Evolutionary conservation across 1,139 yeast genomes (phyloP), one percentile per base, ranked within the genome.

Genomic region (Scheffersomyces parashehatae): DNA sequence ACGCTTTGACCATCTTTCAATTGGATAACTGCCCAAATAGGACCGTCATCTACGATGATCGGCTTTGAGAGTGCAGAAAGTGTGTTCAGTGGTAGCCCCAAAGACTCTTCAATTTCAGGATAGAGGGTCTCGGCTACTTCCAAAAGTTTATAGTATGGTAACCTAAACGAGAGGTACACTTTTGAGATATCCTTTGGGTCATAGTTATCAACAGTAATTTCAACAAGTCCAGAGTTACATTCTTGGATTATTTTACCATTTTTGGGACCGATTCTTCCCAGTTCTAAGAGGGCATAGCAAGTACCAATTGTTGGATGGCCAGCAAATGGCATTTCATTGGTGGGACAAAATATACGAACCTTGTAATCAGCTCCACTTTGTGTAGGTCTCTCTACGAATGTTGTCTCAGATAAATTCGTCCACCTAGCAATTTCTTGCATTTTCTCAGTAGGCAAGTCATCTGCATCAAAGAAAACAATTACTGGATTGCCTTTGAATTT

Each of bases 301-400:
- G 81, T 64, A 3, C 84, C 85, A 28, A 80, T 51, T 0, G 83
- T 79, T 3, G 85, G 85, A 51, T 80, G 85, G 0, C 85, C 85
- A 0, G 84, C 84, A 62, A 80, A 80, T 3, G 82, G 81, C 32
- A 81, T 55, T 51, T 80, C 85, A 1, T 41, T 37, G 3, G 37
- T 48, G 0, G 81, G 75, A 0, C 77, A 66, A 51, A 79, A 79
- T 10, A 80, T 80, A 24, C 82, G 61, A 7, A 79, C 59, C 41
- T 57, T 64, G 57, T 79, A 80, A 52, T 72, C 75, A 8, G 77
- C 77, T 8, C 52, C 49, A 2, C 52, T 40, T 9, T 40, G 36
- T 10, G 48, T 49, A 0, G 71, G 62, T 26, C 64, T 67, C 29
- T 65, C 54, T 6, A 79, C 61, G 50, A 80, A 79, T 0, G 82